Evolutionary conservation across 768 basidiomycete species (phyloP).

Genomic region (Pleurotus platypus): DNA sequence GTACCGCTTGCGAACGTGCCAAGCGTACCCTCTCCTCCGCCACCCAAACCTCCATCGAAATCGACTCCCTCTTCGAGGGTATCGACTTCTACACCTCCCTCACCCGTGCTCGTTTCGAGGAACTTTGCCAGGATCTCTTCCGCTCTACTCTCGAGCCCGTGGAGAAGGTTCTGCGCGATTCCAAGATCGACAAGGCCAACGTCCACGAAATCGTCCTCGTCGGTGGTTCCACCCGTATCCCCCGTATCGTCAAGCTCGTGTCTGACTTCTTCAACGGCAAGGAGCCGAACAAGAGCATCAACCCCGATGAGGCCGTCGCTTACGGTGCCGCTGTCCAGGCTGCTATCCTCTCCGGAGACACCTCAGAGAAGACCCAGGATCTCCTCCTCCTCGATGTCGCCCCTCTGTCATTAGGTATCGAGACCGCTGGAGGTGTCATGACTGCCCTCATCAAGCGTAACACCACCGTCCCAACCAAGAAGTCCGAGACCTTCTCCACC

Average conservation of each 20-base stretch:
- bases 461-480: constrained; percentile 98
- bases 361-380: constrained; percentile 98
- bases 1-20: constrained; percentile 97
- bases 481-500: constrained; percentile 97
- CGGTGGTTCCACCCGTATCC: constrained; percentile 99
- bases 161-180: constrained; percentile 96
- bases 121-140: constrained; percentile 94
- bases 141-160: constrained; percentile 91
- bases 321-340: constrained; percentile 99
- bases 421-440: constrained; percentile 99
- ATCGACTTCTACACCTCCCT: constrained; percentile 98
- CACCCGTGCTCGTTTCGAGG: constrained; percentile 97
- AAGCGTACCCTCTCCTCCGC: constrained; percentile 98
- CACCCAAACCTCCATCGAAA: constrained; percentile 94
- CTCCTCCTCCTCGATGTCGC: constrained; percentile 98
- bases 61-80: constrained; percentile 96
- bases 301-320: constrained; percentile 99
- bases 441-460: constrained; percentile 98
- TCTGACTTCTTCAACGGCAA: constrained; percentile 98
- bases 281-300: constrained; percentile 99
- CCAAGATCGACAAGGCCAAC: constrained; percentile 94
- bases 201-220: constrained; percentile 98
- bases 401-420: constrained; percentile 97
- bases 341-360: constrained; percentile 97
- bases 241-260: constrained; percentile 96